A percentile compares a stretch with the other conserved stretches of the same genome.
These are phyloP conservation scores for Pythium periplocum DNA, from an alignment of 352 stramenopile species.

Conservation along the genomic window DNA sequence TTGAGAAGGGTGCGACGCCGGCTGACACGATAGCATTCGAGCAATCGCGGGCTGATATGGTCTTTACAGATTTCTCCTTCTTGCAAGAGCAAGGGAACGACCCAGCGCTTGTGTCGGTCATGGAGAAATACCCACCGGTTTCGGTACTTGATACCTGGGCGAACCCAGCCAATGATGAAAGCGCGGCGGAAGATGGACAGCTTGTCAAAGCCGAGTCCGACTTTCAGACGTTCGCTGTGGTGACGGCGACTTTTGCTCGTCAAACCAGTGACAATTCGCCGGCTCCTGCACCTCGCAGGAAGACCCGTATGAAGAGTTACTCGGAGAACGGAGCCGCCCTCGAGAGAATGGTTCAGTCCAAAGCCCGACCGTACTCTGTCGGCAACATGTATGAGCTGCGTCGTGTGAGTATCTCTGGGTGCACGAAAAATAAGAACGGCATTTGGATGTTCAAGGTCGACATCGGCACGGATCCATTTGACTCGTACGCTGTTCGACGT, in stretches of 20 bases:
- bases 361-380: conserved; percentile 45
- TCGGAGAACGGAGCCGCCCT: conserved; percentile 48
- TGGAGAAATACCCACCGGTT: conserved; percentile 10
- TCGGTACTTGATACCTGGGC: conserved; percentile 10
- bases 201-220: no score
- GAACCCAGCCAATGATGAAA: conserved; percentile 11
- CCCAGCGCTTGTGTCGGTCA: conserved; percentile 11
- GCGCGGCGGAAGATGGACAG: no score
- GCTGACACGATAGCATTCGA: no score
- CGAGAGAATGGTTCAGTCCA: conserved; percentile 33
- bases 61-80: conserved; percentile 19
- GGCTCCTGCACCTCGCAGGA: not conserved
- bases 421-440: conserved; percentile 55
- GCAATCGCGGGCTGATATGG: conserved; percentile 4
- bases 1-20: no score
- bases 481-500: conserved; percentile 62
- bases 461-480: conserved; percentile 42
- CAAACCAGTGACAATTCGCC: not conserved
- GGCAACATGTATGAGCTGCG: conserved; percentile 43
- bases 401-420: conserved; percentile 56
- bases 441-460: conserved; percentile 80
- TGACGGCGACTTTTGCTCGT: not conserved
- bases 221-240: no score
- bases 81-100: conserved; percentile 11
- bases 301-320: conserved; percentile 54